Base-by-base conservation (phyloP, 805 yeast genomes). In the Grigorovia yakushimaensis region DNA sequence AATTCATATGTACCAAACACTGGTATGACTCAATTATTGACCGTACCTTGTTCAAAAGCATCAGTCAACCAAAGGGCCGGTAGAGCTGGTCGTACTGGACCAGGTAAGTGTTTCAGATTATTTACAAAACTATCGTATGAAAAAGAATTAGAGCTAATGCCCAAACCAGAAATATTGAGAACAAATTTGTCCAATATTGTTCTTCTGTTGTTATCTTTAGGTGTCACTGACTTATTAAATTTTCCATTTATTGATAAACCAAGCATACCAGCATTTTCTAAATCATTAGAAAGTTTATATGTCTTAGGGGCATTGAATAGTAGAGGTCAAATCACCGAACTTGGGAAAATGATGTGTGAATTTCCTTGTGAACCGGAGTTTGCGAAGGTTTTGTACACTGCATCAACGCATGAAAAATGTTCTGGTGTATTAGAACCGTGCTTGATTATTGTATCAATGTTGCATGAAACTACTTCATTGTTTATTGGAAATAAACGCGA, bases 21-120 rank as follows among this genome's bases (percentile, higher is more conserved):
- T 6, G 89, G 97, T 15, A 89, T 91, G 80, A 95, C 88, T 50
- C 82, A 89, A 33, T 72, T 93, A 50, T 78, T 83, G 42, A 88
- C 93, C 5, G 78, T 82, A 15, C 94, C 96, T 0, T 88, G 95
- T 52, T 89, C 98, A 0, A 81, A 82, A 58, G 98, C 98, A 0
- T 88, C 95, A 40, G 97, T 96, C 0, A 89, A 88, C 58, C 98
- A 93, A 67, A 73, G 98, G 59, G 89, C 96, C 1, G 98, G 98
- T 61, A 79, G 98, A 71, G 98, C 98, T 5, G 98, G 98, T 39
- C 82, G 98, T 71, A 88, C 95, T 7, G 89, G 95, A 1, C 96
- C 98, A 0, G 98, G 98, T 17, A 86, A 87, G 61, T 93, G 98
- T 66, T 93, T 84, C 59, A 65, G 99, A 37, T 68, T 93, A 20